These are phyloP conservation scores for Aspergillus ruber DNA, from an alignment of 2,329 filamentous ascomycete genomes.

Conservation along the genomic window DNA sequence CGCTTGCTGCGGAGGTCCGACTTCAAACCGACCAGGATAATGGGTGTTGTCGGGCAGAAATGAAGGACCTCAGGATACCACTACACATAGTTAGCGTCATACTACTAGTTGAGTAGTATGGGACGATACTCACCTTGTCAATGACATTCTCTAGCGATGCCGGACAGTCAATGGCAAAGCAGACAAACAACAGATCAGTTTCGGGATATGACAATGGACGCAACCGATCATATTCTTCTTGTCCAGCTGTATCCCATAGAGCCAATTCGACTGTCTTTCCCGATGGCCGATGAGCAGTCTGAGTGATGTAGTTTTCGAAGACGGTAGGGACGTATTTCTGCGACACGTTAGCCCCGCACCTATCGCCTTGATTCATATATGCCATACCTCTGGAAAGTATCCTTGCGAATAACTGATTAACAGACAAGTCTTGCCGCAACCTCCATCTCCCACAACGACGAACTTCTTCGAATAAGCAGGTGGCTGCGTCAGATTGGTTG, in stretches of 20 bases:
- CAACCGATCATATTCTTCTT: conserved; percentile 96
- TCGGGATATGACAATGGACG: conserved; percentile 95
- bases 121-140: conserved; percentile 69
- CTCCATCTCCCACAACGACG: conserved; percentile 94
- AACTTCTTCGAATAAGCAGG: conserved; percentile 98
- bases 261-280: conserved; percentile 96
- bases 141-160: conserved; percentile 97
- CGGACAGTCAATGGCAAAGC: conserved; percentile 97
- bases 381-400: conserved; percentile 89
- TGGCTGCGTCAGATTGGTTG: conserved; percentile 80
- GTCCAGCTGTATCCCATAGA: conserved; percentile 95
- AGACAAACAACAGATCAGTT: conserved; percentile 95
- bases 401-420: conserved; percentile 98
- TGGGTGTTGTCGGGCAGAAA: conserved; percentile 94
- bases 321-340: conserved; percentile 99
- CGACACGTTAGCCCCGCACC: neutral
- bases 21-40: conserved; percentile 93
- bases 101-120: neutral
- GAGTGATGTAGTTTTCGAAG: conserved; percentile 99
- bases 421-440: conserved; percentile 96
- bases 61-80: conserved; percentile 99
- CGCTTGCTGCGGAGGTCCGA: conserved; percentile 93
- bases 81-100: conserved; percentile 41
- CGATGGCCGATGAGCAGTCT: conserved; percentile 77
- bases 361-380: neutral